Conservation (phyloP, 1,284 basidiomycete species). For the Pseudozyma sp. region DNA sequence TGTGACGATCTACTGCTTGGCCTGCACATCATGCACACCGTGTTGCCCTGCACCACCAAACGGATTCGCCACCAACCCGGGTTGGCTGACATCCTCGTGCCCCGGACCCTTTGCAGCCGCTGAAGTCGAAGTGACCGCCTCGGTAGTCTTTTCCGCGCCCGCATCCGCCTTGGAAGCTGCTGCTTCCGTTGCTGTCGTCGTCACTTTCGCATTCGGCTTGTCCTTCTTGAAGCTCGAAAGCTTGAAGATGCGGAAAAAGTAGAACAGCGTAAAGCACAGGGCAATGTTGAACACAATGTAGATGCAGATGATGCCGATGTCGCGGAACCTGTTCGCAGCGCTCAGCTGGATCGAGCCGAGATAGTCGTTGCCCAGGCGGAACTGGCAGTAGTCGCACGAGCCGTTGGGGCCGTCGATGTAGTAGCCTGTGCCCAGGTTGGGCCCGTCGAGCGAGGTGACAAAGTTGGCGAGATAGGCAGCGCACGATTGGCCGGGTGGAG, state of each 20-base stretch:
- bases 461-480: constrained; percentile 69
- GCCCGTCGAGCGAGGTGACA: constrained; percentile 30
- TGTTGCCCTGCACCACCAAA: constrained; percentile 19
- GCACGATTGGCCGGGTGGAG: constrained; percentile 70
- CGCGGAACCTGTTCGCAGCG: constrained; percentile 45
- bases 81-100: constrained; percentile 1
- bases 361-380: constrained; percentile 74
- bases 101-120: constrained; percentile 22
- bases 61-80: constrained; percentile 8
- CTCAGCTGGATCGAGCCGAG: constrained; percentile 60
- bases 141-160: constrained; percentile 7
- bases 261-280: constrained; percentile 56
- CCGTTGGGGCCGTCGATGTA: constrained; percentile 40
- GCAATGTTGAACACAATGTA: constrained; percentile 76
- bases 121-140: constrained; percentile 16
- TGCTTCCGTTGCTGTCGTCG: neutral
- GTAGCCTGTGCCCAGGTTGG: constrained; percentile 48
- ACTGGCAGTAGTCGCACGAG: constrained; percentile 71
- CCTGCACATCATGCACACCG: constrained; percentile 14
- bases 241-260: constrained; percentile 55
- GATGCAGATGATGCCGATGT: constrained; percentile 73
- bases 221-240: constrained; percentile 31
- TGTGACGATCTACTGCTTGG: constrained; percentile 2
- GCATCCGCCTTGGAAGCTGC: constrained; percentile 7
- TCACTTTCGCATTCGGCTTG: neutral